Conservation (phyloP, 192 early-diverging fungal species). For the Gonapodya sp. region DNA sequence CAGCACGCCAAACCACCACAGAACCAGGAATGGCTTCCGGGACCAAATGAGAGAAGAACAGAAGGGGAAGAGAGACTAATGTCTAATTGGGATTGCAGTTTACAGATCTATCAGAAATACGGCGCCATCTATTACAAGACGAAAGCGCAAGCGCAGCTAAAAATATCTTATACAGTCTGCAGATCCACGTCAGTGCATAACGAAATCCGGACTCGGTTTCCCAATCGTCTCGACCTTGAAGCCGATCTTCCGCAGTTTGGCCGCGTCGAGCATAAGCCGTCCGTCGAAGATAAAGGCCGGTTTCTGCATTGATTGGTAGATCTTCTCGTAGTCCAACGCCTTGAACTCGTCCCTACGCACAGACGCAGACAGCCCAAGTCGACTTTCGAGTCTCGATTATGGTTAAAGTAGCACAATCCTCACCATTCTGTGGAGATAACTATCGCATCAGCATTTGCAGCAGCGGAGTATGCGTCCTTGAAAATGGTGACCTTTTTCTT, state of each 20-base stretch:
- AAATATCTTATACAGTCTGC: neutral
- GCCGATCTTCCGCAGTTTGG: constrained; percentile 60
- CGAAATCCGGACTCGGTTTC: neutral
- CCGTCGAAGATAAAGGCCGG: constrained; percentile 89
- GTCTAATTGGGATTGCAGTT: too few species aligned
- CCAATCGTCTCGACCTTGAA: constrained; percentile 69
- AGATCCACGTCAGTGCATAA: neutral
- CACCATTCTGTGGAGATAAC: constrained; percentile 84
- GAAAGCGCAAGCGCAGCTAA: too few species aligned
- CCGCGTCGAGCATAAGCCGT: constrained; percentile 62
- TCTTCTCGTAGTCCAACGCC: constrained; percentile 50
- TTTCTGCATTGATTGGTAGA: constrained; percentile 65
- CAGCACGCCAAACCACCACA: too few species aligned
- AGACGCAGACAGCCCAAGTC: neutral
- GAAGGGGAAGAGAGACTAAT: too few species aligned
- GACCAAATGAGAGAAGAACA: too few species aligned
- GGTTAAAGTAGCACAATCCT: constrained; percentile 60
- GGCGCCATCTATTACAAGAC: too few species aligned
- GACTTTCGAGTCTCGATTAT: neutral
- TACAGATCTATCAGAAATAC: too few species aligned
- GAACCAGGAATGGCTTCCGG: too few species aligned
- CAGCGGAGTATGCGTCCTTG: constrained; percentile 55
- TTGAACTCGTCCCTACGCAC: constrained; percentile 12
- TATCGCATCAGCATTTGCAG: constrained; percentile 61
- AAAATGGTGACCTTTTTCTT: constrained; percentile 57